phyloP scores from a whole-genome alignment of 305 asterid species.

The Andrographis paniculata region DNA sequence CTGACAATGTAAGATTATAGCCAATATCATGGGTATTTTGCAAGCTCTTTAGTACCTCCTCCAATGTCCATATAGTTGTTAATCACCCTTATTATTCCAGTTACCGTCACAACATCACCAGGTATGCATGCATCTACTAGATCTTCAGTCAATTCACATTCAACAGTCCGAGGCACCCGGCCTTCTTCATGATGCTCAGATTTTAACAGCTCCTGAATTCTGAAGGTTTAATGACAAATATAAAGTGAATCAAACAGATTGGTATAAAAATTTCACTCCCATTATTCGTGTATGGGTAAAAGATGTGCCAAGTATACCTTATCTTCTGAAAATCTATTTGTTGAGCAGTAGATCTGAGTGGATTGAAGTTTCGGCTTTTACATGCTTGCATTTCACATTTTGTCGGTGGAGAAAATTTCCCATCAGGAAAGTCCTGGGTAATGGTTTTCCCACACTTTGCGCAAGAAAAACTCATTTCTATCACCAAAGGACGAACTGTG shows the following conservation, averaged over 20 bases:
- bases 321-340: slow-evolving; percentile 89
- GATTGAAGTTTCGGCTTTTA: slow-evolving; percentile 75
- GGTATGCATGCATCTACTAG: slow-evolving; percentile 98
- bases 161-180: slow-evolving; percentile 95
- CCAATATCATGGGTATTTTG: slow-evolving; percentile 8
- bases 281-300: neutral
- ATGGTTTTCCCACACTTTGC: slow-evolving; percentile 70
- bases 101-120: slow-evolving; percentile 88
- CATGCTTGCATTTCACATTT: slow-evolving; percentile 80
- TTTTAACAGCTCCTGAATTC: slow-evolving; percentile 86
- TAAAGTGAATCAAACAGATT: neutral
- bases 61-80: slow-evolving; percentile 98
- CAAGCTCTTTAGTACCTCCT: slow-evolving; percentile 59
- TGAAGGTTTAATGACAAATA: slow-evolving; percentile 20
- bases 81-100: slow-evolving; percentile 85
- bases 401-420: slow-evolving; percentile 84
- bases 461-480: slow-evolving; percentile 82
- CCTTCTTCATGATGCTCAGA: slow-evolving; percentile 96
- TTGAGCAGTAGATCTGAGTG: slow-evolving; percentile 70
- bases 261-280: slow-evolving; percentile 12
- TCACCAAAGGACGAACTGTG: slow-evolving; percentile 82
- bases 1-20: slow-evolving; percentile 5
- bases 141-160: slow-evolving; percentile 90
- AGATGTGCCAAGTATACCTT: slow-evolving; percentile 39
- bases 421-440: slow-evolving; percentile 73